These are phyloP conservation scores for Candida dubliniensis DNA, from an alignment of 1,139 yeast species.

Conservation along the genomic window DNA sequence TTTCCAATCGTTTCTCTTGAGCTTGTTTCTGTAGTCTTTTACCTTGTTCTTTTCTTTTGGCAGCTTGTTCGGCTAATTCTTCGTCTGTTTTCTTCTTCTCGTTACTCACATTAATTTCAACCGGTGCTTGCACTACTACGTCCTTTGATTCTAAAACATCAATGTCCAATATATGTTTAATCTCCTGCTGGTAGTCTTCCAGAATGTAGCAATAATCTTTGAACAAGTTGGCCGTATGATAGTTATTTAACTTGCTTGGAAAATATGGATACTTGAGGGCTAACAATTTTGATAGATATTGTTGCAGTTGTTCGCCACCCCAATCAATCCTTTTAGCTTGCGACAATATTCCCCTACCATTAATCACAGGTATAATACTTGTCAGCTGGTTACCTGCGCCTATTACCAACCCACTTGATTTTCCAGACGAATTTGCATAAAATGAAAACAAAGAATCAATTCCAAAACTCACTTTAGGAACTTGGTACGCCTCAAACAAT, in stretches of 20 bases:
- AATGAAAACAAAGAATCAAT: slow-evolving; percentile 79
- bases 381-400: slow-evolving; percentile 85
- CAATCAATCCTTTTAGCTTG: slow-evolving; percentile 83
- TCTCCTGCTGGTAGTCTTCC: slow-evolving; percentile 63
- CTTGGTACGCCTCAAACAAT: slow-evolving; percentile 76
- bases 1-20: slow-evolving; percentile 77
- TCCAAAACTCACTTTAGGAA: slow-evolving; percentile 76
- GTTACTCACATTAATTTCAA: slow-evolving; percentile 45
- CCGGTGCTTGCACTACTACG: slow-evolving; percentile 79
- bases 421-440: slow-evolving; percentile 45
- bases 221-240: slow-evolving; percentile 67
- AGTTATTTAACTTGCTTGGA: slow-evolving; percentile 66
- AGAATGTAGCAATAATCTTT: slow-evolving; percentile 81
- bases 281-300: slow-evolving; percentile 61
- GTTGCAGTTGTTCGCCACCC: slow-evolving; percentile 82
- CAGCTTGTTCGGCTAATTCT: slow-evolving; percentile 74
- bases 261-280: slow-evolving; percentile 88
- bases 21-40: slow-evolving; percentile 91
- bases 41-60: slow-evolving; percentile 83
- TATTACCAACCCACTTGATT: slow-evolving; percentile 65
- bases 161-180: slow-evolving; percentile 56
- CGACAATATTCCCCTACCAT: slow-evolving; percentile 62
- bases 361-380: slow-evolving; percentile 74
- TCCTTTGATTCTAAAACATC: slow-evolving; percentile 67
- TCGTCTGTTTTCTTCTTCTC: slow-evolving; percentile 80